Percentiles rank a stretch among this genome's conserved stretches.
phyloP scores from a whole-genome alignment of 1,139 yeast species.

The Nakaseomyces uthaithaninus region DNA sequence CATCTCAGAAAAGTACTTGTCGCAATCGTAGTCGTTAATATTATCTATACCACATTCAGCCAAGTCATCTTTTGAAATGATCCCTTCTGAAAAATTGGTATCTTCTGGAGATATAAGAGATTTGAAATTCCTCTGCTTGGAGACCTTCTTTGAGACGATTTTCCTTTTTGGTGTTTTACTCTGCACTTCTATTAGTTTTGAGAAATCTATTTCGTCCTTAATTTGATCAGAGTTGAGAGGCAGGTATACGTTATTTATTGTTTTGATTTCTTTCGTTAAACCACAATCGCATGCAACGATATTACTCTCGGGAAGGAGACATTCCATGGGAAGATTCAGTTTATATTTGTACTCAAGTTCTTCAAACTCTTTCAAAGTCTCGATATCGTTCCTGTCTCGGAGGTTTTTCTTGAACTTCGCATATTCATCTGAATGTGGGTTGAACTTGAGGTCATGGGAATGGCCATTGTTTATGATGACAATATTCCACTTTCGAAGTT shows the following conservation, averaged over 20 bases:
- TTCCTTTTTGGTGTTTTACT: neutral
- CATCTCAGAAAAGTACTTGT: neutral
- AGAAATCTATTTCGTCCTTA: neutral
- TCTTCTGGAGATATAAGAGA: neutral
- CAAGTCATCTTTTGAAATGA: neutral
- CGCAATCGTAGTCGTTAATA: constrained; percentile 9
- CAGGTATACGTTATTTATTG: constrained; percentile 25
- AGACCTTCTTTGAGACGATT: neutral
- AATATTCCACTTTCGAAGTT: constrained; percentile 51
- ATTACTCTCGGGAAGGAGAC: constrained; percentile 17
- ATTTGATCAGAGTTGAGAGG: constrained; percentile 1
- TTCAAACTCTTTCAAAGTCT: constrained; percentile 31
- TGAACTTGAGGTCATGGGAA: constrained; percentile 31
- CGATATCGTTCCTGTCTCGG: constrained; percentile 25
- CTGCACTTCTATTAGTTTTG: neutral
- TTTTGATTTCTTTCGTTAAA: constrained; percentile 30
- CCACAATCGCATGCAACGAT: constrained; percentile 33
- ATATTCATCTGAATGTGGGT: constrained; percentile 31
- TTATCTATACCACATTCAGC: neutral
- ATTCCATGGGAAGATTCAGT: constrained; percentile 26
- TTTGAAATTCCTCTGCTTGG: neutral
- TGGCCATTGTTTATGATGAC: constrained; percentile 52
- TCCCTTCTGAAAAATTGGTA: neutral
- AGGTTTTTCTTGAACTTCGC: constrained; percentile 28
- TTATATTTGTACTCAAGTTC: constrained; percentile 31